Evolutionary conservation across 2,329 filamentous ascomycete species (phyloP).

Genomic region (Alternaria brassicae): DNA sequence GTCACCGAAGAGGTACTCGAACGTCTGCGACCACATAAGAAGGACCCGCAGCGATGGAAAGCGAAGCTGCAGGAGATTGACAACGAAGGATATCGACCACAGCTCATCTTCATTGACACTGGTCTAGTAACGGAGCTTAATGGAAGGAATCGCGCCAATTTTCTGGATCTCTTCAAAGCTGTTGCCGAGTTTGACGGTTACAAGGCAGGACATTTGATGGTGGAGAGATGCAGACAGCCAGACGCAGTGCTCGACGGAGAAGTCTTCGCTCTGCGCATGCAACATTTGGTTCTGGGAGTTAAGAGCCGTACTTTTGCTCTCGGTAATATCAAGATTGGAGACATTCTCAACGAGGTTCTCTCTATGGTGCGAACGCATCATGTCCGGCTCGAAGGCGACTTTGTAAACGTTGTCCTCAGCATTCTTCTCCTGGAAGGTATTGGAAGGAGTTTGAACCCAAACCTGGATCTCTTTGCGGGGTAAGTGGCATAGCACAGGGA

Average conservation of each 20-base stretch:
- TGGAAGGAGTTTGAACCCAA: conserved; percentile 82
- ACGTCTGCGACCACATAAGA: conserved; percentile 76
- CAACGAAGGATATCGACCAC: conserved; percentile 85
- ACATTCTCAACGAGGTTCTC: conserved; percentile 89
- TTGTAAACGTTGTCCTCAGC: conserved; percentile 96
- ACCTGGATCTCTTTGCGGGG: conserved; percentile 84
- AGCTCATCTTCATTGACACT: conserved; percentile 97
- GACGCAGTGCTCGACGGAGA: conserved; percentile 88
- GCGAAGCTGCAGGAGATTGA: conserved; percentile 79
- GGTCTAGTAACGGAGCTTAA: conserved; percentile 95
- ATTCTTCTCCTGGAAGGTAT: conserved; percentile 95
- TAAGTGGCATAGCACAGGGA: conserved; percentile 45
- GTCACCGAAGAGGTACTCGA: conserved; percentile 87
- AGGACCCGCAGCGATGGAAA: conserved; percentile 74
- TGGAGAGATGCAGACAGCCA: conserved; percentile 90
- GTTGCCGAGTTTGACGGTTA: conserved; percentile 97
- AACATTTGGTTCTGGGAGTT: conserved; percentile 89
- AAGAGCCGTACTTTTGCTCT: conserved; percentile 91
- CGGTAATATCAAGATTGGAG: conserved; percentile 94
- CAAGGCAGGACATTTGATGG: conserved; percentile 93
- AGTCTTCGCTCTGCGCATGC: conserved; percentile 94
- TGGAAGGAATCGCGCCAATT: conserved; percentile 83
- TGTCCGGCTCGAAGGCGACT: conserved; percentile 93
- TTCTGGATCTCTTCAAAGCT: conserved; percentile 93
- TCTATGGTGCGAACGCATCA: conserved; percentile 92